Percentiles rank a stretch among this genome's conserved stretches.
Evolutionary conservation across 176 grass and related monocot species (phyloP).

Genomic region (Avena eriantha): DNA sequence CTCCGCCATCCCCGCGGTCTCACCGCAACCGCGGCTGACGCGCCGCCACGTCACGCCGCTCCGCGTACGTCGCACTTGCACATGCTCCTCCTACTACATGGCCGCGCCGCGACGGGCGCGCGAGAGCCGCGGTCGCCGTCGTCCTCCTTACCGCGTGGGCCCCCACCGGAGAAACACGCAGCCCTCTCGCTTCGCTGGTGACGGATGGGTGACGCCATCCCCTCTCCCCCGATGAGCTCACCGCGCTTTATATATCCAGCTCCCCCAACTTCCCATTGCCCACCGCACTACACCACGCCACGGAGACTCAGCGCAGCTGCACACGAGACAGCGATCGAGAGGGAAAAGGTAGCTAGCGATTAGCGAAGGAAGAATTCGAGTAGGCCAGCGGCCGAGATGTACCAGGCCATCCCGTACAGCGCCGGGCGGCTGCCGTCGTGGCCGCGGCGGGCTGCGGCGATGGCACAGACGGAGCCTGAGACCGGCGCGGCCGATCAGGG

Average conservation of each 20-base stretch:
- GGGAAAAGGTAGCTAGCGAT: neutral
- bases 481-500: neutral
- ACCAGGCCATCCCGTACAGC: constrained; percentile 81
- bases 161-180: neutral
- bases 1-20: neutral
- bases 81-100: neutral
- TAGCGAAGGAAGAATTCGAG: neutral
- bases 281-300: neutral
- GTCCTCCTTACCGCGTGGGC: constrained; percentile 19
- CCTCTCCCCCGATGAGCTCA: constrained; percentile 25
- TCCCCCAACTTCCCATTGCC: neutral
- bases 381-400: constrained; percentile 44
- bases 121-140: constrained; percentile 16
- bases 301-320: neutral
- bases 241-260: constrained; percentile 38
- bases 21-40: constrained; percentile 51
- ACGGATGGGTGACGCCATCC: constrained; percentile 34
- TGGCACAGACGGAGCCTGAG: neutral
- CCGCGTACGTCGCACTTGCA: neutral
- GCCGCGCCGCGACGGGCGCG: constrained; percentile 8
- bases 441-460: neutral
- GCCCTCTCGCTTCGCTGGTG: neutral
- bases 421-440: constrained; percentile 42
- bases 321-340: neutral
- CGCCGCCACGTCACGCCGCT: constrained; percentile 42